Evolutionary conservation across 2,329 filamentous ascomycete genomes (phyloP), one percentile per base, ranked within the genome.

Genomic region (Ascochyta pisi): DNA sequence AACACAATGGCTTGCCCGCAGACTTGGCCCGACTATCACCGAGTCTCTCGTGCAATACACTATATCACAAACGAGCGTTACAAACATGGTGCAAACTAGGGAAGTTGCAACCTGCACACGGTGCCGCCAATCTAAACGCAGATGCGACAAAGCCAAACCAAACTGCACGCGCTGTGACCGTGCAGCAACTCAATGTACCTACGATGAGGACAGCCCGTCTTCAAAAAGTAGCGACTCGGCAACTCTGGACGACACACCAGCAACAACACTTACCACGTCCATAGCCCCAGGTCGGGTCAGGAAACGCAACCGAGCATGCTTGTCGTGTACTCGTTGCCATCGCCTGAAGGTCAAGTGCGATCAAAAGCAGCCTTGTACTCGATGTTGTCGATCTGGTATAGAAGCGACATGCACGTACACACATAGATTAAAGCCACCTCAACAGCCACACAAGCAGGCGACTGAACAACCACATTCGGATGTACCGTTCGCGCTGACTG

Each of bases 321-420:
- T 67, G 10, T 68, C 64, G 13, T 69, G 66, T 37, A 60, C 31
- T 15, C 52, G 66, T 19, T 69, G 64, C 23, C 66, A 68, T 54
- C 65, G 60, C 3, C 50, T 68, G 1, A 69, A 68, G 24, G 54
- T 69, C 22, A 63, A 63, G 52, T 69, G 65, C 22, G 62, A 68
- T 12, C 60, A 63, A 43, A 44, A 50, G 24, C 44, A 56, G 7
- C 66, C 66, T 6, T 65, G 61, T 29, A 42, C 26, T 16, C 62
- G 65, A n/a, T 69, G 65, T 31, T 29, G 47, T n/a, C 49, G 42
- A 4, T 60, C 61, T 34, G 65, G 64, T 1, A 45, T 54, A 31
- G 50, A 47, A 3, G 39, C 29, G 1, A 54, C 48, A 7, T 69
- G 66, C 39, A 38, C 38, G 7, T 67, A 65, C 47, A 65, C 63